Percentiles rank a stretch among this genome's conserved stretches.
Conservation (phyloP, 2,329 filamentous ascomycete species). For the Stromatinia cepivora region DNA sequence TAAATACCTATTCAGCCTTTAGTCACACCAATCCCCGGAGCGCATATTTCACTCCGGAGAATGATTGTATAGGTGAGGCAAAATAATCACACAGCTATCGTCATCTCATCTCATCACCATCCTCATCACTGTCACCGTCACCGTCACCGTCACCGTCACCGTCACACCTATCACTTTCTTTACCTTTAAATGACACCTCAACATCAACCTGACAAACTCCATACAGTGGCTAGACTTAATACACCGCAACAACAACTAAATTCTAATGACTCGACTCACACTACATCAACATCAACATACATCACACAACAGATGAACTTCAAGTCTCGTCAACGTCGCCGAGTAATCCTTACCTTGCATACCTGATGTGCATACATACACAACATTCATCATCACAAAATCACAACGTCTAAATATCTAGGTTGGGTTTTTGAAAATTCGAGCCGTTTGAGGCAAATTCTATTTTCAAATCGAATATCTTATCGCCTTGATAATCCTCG, state of each 20-base stretch:
- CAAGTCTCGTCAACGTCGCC: neutral
- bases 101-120: slow-evolving; percentile 15
- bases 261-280: neutral
- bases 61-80: neutral
- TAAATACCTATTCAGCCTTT: neutral
- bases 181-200: too few relatives aligned
- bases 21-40: slow-evolving; percentile 5
- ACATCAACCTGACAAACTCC: neutral
- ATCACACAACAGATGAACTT: neutral
- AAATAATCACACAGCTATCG: neutral
- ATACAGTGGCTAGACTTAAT: neutral
- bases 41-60: neutral
- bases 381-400: neutral
- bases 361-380: neutral
- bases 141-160: neutral
- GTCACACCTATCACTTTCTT: neutral
- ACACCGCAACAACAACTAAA: neutral
- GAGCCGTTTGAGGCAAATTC: neutral
- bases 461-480: neutral
- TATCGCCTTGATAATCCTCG: neutral
- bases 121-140: neutral
- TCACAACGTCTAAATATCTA: neutral
- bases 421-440: neutral
- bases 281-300: neutral
- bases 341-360: neutral